Conservation (phyloP, 768 basidiomycete species). For the Hygrophorus russula region DNA sequence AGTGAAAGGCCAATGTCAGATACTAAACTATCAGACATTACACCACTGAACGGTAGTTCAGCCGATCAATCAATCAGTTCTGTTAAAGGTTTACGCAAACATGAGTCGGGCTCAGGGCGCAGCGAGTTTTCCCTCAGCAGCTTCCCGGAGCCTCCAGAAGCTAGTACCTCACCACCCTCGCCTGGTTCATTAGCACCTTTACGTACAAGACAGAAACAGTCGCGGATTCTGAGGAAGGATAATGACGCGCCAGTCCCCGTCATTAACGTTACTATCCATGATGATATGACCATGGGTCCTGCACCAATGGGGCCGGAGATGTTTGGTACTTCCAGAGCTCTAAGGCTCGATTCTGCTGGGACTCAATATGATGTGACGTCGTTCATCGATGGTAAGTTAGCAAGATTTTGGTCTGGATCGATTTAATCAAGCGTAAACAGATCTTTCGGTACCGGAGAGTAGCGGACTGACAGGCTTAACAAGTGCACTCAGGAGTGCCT, state of each 20-base stretch:
- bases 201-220: not conserved
- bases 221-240: not conserved
- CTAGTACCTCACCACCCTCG: conserved; percentile 3
- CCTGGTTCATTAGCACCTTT: not conserved
- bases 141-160: conserved; percentile 53
- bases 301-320: not conserved
- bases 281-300: not conserved
- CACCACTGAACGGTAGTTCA: not conserved
- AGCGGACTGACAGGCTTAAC: not conserved
- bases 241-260: not conserved
- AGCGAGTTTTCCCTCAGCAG: conserved; percentile 61
- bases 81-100: conserved; percentile 7
- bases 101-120: conserved; percentile 23
- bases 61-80: not conserved
- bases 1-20: not conserved
- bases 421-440: conserved; percentile 7
- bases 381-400: conserved; percentile 43
- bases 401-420: not conserved
- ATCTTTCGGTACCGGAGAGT: conserved; percentile 14
- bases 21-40: not conserved
- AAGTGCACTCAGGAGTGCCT: not conserved
- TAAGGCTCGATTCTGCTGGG: conserved; percentile 29
- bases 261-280: not conserved
- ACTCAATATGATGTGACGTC: conserved; percentile 67
- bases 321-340: conserved; percentile 1